Evolutionary conservation across 106 monocot genomes (phyloP).

Genomic region (Dioscorea dumetorum): DNA sequence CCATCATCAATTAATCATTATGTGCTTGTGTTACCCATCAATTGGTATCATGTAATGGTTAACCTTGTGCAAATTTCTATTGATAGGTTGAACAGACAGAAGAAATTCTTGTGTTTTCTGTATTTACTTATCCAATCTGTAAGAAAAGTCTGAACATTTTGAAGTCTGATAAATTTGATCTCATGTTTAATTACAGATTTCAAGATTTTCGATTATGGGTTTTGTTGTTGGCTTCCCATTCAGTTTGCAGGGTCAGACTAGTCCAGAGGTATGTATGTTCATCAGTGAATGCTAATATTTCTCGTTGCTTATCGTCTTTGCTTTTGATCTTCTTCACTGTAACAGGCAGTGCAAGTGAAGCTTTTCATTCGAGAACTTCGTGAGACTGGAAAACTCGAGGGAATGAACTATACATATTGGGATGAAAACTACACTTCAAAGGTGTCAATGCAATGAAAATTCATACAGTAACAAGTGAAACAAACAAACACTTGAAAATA

Average conservation of each 20-base stretch:
- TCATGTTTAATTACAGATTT: conserved; percentile 22
- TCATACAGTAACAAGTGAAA: not conserved
- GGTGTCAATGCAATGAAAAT: conserved; percentile 21
- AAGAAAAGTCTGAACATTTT: too few relatives aligned
- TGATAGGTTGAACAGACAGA: too few relatives aligned
- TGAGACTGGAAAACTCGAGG: conserved; percentile 59
- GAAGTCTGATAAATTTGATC: not conserved
- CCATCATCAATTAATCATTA: too few relatives aligned
- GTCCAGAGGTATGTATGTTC: conserved; percentile 30
- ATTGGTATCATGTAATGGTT: too few relatives aligned
- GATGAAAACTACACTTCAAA: conserved; percentile 89
- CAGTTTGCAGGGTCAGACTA: conserved; percentile 38
- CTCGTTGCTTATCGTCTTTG: not conserved
- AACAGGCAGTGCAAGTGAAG: conserved; percentile 63
- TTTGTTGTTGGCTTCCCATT: conserved; percentile 80
- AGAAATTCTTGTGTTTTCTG: too few relatives aligned
- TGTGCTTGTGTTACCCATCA: too few relatives aligned
- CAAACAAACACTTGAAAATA: not conserved
- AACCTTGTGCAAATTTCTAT: too few relatives aligned
- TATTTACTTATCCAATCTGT: too few relatives aligned
- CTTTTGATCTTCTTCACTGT: conserved; percentile 3
- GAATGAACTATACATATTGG: conserved; percentile 70
- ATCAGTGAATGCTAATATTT: not conserved
- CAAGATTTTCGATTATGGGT: conserved; percentile 52
- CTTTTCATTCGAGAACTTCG: conserved; percentile 63